Evolutionary conservation across 2,329 filamentous ascomycete genomes (phyloP), one percentile per base, ranked within the genome.

Genomic region (Bipolaris zeicola): DNA sequence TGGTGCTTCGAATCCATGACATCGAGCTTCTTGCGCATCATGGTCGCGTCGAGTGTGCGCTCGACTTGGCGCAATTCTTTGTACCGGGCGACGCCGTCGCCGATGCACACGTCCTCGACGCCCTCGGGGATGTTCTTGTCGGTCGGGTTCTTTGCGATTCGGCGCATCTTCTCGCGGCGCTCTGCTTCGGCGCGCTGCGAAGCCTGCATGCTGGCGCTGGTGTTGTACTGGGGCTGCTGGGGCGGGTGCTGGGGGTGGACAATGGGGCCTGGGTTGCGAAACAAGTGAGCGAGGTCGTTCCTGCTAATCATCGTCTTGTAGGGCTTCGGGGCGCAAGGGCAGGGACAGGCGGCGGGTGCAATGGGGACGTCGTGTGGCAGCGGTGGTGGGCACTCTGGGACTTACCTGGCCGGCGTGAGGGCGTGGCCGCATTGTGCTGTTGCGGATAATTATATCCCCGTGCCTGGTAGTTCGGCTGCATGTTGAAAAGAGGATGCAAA

Each of bases 111-210:
- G 45, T 92, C 88, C 67, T 78, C 93, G 42, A 96, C 84, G 53
- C 91, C 92, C 63, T 98, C 93, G 37, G 95, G 93, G 24, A 99
- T 87, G 68, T 92, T 95, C 82, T 92, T 96, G 78, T 99, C 95
- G 56, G 92, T 97, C 1, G 95, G 95, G 77, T 94, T 96, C 72
- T 88, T 87, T 71, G 91, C 92, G 66, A 91, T 87, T 59, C 92
- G 87, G 76, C 93, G 92, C 43, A 89, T 87, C 61, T 86, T 82
- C 73, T 91, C 88, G 64, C 82, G 83, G 42, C 86, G 85, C 63
- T 82, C 78, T 52, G 75, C 65, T 45, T 77, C 76, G 58, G 77
- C 78, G 55, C 77, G 75, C 56, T 79, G 75, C 61, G 81, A 78
- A 54, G 76, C 76, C 53, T 81, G 78, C 67, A 78, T 63, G 24